Percentiles rank a stretch among this genome's conserved stretches.
These are phyloP conservation scores for Sideroxylon spinosum DNA, from an alignment of 179 eudicot species.

Conservation along the genomic window DNA sequence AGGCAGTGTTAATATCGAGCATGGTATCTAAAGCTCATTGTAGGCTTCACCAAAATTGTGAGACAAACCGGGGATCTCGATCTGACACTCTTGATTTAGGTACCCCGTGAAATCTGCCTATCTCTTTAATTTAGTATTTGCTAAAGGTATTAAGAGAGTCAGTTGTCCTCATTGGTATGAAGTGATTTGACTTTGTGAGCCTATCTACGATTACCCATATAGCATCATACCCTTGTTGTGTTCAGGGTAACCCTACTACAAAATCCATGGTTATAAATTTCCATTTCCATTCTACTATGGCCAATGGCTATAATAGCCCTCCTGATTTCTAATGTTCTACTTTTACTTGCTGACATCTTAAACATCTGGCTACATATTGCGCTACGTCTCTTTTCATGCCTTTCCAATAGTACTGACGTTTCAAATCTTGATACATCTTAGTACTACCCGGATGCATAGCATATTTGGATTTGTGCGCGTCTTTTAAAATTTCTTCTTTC, in stretches of 20 bases:
- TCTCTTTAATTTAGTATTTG: too few relatives aligned
- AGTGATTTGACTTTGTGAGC: background rate
- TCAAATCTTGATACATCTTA: background rate
- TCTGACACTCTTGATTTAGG: too few relatives aligned
- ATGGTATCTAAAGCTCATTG: too few relatives aligned
- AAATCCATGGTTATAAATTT: background rate
- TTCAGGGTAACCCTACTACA: background rate
- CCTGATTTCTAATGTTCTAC: background rate
- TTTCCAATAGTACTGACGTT: background rate
- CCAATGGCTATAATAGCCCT: background rate
- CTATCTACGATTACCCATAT: background rate
- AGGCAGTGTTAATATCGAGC: too few relatives aligned
- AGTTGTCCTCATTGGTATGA: background rate
- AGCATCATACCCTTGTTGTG: background rate
- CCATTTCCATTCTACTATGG: background rate
- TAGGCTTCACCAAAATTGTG: too few relatives aligned
- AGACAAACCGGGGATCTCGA: too few relatives aligned
- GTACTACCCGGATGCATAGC: too few relatives aligned
- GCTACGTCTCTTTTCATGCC: background rate
- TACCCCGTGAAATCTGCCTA: too few relatives aligned
- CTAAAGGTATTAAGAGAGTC: too few relatives aligned
- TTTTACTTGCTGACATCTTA: constrained; percentile 10
- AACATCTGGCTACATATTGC: background rate
- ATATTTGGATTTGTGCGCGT: too few relatives aligned
- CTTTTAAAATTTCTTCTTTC: too few relatives aligned